phyloP scores from a whole-genome alignment of 2,329 filamentous ascomycete genomes.

The Colletotrichum shisoi region DNA sequence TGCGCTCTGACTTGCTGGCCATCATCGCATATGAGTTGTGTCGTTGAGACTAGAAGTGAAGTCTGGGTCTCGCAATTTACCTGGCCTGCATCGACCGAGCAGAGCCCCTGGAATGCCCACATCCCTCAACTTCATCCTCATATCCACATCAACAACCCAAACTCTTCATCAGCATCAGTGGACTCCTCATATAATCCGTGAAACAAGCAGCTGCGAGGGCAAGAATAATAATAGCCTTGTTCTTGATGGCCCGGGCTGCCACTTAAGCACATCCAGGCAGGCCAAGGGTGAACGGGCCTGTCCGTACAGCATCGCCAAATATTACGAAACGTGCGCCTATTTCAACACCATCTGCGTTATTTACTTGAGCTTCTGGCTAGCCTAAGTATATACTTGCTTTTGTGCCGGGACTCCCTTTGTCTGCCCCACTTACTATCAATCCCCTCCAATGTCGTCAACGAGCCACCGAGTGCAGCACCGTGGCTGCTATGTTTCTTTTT shows the following conservation, averaged over 20 bases:
- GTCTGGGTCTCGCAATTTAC: background rate
- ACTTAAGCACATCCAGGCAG: background rate
- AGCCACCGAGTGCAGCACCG: constrained; percentile 3
- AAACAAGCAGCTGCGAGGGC: background rate
- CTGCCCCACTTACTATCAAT: background rate
- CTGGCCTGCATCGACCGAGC: background rate
- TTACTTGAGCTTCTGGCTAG: constrained; percentile 1
- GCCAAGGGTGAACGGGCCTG: background rate
- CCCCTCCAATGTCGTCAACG: background rate
- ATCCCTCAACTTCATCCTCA: background rate
- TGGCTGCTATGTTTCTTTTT: constrained; percentile 1
- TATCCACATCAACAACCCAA: too few relatives aligned
- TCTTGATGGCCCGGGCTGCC: background rate
- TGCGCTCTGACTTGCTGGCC: too few relatives aligned
- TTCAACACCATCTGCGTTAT: background rate
- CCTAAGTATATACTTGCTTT: background rate
- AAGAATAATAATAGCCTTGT: background rate
- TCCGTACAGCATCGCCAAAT: background rate
- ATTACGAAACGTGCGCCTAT: background rate
- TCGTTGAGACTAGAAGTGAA: background rate
- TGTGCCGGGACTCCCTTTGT: background rate
- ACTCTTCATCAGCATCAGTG: too few relatives aligned
- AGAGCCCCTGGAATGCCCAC: background rate
- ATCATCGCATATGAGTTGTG: background rate
- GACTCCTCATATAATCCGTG: too few relatives aligned